Conservation (phyloP, 805 yeast species). For the Yarrowia keelungensis region DNA sequence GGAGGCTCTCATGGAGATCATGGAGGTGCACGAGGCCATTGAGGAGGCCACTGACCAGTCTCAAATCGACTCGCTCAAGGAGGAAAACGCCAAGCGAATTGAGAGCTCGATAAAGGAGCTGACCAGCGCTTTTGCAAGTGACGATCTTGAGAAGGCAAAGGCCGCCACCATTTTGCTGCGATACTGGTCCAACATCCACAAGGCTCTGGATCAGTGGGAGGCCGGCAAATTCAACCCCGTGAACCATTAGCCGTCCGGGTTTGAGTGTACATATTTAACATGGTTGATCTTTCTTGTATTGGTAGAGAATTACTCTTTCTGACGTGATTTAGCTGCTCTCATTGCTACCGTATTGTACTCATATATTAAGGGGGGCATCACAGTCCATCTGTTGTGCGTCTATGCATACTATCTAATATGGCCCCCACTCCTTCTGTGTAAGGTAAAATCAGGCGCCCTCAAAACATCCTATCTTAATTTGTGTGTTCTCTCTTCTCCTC, state of each 20-base stretch:
- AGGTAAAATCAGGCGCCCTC: conserved; percentile 1
- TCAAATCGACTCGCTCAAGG: conserved; percentile 61
- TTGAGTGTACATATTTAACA: conserved; percentile 16
- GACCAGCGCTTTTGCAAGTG: conserved; percentile 54
- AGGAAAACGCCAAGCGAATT: conserved; percentile 66
- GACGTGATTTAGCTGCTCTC: no score
- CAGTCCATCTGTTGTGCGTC: conserved; percentile 3
- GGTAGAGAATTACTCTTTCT: no score
- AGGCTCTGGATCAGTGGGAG: conserved; percentile 35
- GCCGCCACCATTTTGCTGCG: conserved; percentile 73
- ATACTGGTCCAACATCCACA: conserved; percentile 77
- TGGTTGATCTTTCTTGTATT: not conserved
- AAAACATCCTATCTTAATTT: conserved; percentile 15
- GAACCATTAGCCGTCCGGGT: conserved; percentile 9
- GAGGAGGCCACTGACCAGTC: conserved; percentile 67
- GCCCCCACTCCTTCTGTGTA: conserved; percentile 12
- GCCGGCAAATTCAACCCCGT: conserved; percentile 35
- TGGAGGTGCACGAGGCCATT: conserved; percentile 84
- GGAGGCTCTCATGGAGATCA: conserved; percentile 70
- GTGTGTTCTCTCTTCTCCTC: conserved; percentile 15
- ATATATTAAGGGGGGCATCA: not conserved
- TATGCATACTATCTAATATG: not conserved
- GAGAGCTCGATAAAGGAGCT: conserved; percentile 55
- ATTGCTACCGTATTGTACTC: no score
- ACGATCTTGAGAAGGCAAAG: conserved; percentile 67